phyloP scores from a whole-genome alignment of 495 filamentous ascomycete species.

The Penicillium diatomitis region DNA sequence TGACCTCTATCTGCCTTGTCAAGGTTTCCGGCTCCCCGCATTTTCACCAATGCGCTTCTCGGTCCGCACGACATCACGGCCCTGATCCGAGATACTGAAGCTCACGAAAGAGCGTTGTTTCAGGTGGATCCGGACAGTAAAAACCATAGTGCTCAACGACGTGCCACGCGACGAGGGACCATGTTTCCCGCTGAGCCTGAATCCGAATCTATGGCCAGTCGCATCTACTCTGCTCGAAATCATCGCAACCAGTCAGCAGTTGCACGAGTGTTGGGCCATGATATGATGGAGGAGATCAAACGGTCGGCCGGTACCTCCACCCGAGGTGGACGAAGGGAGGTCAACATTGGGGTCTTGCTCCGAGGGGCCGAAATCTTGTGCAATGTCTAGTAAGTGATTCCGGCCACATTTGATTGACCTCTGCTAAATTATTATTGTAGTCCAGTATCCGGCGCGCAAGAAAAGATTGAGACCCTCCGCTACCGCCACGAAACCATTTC shows the following conservation, averaged over 20 bases:
- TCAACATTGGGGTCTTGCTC: conserved; percentile 81
- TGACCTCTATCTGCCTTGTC: neutral
- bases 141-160: conserved; percentile 26
- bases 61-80: conserved; percentile 84
- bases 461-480: conserved; percentile 65
- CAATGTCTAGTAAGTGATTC: conserved; percentile 60
- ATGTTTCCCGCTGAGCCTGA: conserved; percentile 33
- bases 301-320: conserved; percentile 38
- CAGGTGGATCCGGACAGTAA: conserved; percentile 64
- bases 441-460: conserved; percentile 70
- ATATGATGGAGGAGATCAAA: conserved; percentile 78
- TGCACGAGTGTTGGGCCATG: conserved; percentile 76
- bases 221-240: conserved; percentile 42
- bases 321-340: conserved; percentile 47
- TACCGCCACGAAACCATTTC: conserved; percentile 60
- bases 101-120: conserved; percentile 92
- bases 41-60: conserved; percentile 91
- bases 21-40: conserved; percentile 84
- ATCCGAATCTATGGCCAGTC: conserved; percentile 39
- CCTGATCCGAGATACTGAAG: conserved; percentile 89
- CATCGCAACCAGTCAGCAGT: conserved; percentile 76
- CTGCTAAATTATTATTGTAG: conserved; percentile 24
- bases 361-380: conserved; percentile 86
- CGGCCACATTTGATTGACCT: neutral
- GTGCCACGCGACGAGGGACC: conserved; percentile 40